These are phyloP conservation scores for Leishmania tarentolae DNA, from an alignment of 208 protist genomes.

Conservation along the genomic window DNA sequence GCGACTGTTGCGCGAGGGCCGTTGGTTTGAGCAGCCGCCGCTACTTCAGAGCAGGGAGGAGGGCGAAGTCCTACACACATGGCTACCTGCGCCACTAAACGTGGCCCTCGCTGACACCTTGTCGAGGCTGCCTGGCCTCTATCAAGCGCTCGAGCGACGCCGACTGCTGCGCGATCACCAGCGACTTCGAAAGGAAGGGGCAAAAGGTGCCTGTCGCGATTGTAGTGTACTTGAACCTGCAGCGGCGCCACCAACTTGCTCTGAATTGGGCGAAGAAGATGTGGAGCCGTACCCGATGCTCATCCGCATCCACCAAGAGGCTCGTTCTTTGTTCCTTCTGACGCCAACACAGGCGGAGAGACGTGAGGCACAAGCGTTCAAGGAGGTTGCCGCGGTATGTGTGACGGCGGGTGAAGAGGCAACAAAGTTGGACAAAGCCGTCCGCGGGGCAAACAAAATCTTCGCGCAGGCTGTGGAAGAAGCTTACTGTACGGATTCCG, in stretches of 20 bases:
- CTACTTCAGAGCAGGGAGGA: background rate
- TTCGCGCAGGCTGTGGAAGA: constrained; percentile 2
- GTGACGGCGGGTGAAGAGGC: background rate
- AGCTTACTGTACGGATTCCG: background rate
- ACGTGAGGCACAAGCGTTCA: constrained; percentile 3
- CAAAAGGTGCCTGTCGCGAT: constrained; percentile 7
- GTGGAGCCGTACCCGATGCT: background rate
- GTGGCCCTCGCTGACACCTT: constrained; percentile 22
- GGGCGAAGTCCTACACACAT: constrained; percentile 15
- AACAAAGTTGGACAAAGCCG: background rate
- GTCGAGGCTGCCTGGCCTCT: constrained; percentile 12
- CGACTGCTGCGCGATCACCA: constrained; percentile 20
- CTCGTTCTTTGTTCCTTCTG: constrained; percentile 18
- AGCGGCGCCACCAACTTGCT: background rate
- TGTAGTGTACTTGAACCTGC: constrained; percentile 9
- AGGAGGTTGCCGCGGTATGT: background rate
- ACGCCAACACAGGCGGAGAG: constrained; percentile 14
- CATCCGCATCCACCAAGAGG: constrained; percentile 12
- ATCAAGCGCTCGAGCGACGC: constrained; percentile 1
- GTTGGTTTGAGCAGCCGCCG: constrained; percentile 8
- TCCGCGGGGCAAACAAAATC: background rate
- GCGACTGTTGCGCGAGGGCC: constrained; percentile 35
- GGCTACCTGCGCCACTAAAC: constrained; percentile 24
- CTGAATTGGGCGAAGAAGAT: background rate
- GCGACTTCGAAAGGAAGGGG: constrained; percentile 16